Percentiles rank a stretch among this genome's conserved stretches.
These are phyloP conservation scores for Xylaria intraflava DNA, from an alignment of 495 filamentous ascomycete species.

Conservation along the genomic window DNA sequence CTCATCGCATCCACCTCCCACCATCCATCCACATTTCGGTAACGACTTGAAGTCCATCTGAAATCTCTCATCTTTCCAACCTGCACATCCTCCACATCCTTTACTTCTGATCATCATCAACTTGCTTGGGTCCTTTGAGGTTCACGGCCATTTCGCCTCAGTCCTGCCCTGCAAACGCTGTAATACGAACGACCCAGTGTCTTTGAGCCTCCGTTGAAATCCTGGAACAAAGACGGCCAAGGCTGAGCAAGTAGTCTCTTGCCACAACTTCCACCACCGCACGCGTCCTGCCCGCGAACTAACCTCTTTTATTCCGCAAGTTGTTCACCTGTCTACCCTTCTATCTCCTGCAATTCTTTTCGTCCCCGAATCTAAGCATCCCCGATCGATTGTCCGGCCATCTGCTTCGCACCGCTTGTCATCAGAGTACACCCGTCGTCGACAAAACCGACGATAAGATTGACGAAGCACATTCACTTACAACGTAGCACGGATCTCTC, in stretches of 20 bases:
- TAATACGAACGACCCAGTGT: not conserved
- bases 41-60: not conserved
- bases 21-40: not conserved
- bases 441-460: not conserved
- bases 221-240: not conserved
- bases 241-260: not conserved
- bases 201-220: not conserved
- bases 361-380: not conserved
- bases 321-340: not conserved
- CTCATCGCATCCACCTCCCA: not conserved
- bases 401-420: not conserved
- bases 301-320: not conserved
- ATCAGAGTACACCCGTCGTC: not conserved
- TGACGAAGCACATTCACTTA: not conserved
- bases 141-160: not conserved
- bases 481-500: not conserved
- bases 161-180: not conserved
- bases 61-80: not conserved
- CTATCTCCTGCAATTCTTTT: not conserved
- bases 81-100: not conserved
- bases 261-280: not conserved
- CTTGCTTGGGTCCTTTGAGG: not conserved
- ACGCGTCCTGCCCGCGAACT: not conserved
- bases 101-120: not conserved
- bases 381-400: not conserved